Evolutionary conservation across 208 protist species (phyloP), one percentile per base, ranked within the genome.

Genomic region (Crithidia bombi): DNA sequence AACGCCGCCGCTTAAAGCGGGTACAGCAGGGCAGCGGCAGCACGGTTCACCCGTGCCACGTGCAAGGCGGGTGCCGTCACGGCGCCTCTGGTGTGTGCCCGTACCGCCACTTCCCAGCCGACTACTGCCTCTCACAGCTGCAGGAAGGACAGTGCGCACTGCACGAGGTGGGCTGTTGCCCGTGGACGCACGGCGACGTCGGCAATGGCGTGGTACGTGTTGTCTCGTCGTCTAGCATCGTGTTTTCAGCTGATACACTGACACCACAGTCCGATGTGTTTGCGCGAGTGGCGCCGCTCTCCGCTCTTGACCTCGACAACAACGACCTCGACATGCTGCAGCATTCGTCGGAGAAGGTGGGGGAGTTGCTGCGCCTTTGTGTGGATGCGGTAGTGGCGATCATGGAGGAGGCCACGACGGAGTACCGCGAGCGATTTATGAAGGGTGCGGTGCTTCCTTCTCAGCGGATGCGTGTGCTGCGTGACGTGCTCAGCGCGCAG

Each of bases 21-120:
- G 28, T 54, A 9, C 47, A 55, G 33, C 38, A 69, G 36, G 25
- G 49, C 61, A 65, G 57, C 36, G 80, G 71, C 3, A 3, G 30
- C 28, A 23, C 73, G 2, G 9, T 62, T 32, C 86, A 91, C 54
- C 86, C 86, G 4, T 91, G 86, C 38, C 46, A 50, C 6, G 35
- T 86, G 14, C 86, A 91, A 50, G 85, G 79, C 14, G 78, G 79
- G 12, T 83, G 85, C 57, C 35, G 36, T 15, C 47, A 43, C n/a
- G 32, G 43, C 19, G 35, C 39, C 21, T 6, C 39, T 32, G 56
- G n/a, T 19, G 39, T 11, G 25, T 77, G 71, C 62, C 72, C 84
- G 11, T 81, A 81, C 78, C 62, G 57, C 11, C 59, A 75, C 39
- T 57, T 79, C 32, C 78, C 78, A 12, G 55, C 80, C 21, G 64